Percentiles rank a stretch among this genome's conserved stretches.
Evolutionary conservation across 305 asterid genomes (phyloP).

Genomic region (Fraxinus angustifolia): DNA sequence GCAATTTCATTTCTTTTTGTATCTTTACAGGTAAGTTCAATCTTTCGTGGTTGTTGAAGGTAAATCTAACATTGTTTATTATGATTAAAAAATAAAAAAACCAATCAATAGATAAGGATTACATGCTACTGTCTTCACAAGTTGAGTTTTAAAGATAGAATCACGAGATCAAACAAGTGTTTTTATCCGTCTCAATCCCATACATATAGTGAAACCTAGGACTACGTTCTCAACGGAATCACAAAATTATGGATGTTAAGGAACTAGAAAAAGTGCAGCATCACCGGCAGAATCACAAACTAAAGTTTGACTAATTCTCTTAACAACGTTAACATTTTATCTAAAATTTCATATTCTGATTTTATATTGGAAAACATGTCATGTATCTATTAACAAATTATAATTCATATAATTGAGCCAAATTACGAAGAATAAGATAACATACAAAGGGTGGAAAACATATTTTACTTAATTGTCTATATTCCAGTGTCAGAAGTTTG

Average conservation of each 20-base stretch:
- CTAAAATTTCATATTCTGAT: neutral
- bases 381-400: neutral
- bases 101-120: too few species aligned
- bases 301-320: neutral
- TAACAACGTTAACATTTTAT: neutral
- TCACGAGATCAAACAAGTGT: neutral
- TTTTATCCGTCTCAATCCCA: neutral
- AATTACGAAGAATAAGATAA: neutral
- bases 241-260: neutral
- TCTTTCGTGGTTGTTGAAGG: too few species aligned
- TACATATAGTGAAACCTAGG: neutral
- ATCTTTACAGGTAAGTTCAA: neutral
- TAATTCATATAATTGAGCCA: neutral
- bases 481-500: neutral
- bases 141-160: neutral
- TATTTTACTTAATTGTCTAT: neutral
- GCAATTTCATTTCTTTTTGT: neutral
- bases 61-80: too few species aligned
- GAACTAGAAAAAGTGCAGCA: neutral
- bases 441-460: too few species aligned
- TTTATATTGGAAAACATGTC: neutral
- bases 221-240: neutral
- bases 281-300: neutral
- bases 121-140: neutral
- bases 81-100: neutral